phyloP scores from a whole-genome alignment of 257 asterid species.

The Penstemon davidsonii region DNA sequence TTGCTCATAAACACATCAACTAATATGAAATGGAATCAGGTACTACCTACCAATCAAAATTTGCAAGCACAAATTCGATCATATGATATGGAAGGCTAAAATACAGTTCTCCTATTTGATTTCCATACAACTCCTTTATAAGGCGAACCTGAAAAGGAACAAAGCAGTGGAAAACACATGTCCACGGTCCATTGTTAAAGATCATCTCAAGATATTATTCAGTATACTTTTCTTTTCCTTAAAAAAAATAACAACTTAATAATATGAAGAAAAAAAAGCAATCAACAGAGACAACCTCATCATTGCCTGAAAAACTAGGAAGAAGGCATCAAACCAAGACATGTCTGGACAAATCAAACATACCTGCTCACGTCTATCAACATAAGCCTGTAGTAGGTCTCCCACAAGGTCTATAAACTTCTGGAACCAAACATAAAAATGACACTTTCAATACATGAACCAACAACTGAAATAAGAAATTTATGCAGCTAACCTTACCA shows the following conservation, averaged over 20 bases:
- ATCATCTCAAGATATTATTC: neutral
- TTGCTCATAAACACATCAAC: constrained; percentile 11
- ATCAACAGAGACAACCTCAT: too few relatives aligned
- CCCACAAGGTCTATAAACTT: constrained; percentile 93
- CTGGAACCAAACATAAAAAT: constrained; percentile 48
- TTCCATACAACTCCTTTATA: constrained; percentile 90
- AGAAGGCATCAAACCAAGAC: too few relatives aligned
- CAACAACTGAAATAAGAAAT: constrained; percentile 22
- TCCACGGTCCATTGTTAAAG: constrained; percentile 12
- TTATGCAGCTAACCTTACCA: constrained; percentile 54
- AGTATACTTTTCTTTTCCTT: neutral
- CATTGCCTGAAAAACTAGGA: too few relatives aligned
- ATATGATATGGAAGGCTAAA: constrained; percentile 88
- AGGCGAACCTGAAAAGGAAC: constrained; percentile 78
- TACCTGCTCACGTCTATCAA: constrained; percentile 99
- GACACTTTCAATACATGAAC: constrained; percentile 22
- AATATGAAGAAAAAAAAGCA: neutral
- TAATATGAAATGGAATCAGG: constrained; percentile 21
- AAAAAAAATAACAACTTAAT: neutral
- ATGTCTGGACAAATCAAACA: neutral
- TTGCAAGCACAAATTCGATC: constrained; percentile 75
- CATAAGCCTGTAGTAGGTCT: constrained; percentile 90
- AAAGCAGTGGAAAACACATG: constrained; percentile 21
- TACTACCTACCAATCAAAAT: constrained; percentile 71
- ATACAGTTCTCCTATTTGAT: constrained; percentile 87